phyloP scores from a whole-genome alignment of 345 rosid species.

The Turritis glabra region DNA sequence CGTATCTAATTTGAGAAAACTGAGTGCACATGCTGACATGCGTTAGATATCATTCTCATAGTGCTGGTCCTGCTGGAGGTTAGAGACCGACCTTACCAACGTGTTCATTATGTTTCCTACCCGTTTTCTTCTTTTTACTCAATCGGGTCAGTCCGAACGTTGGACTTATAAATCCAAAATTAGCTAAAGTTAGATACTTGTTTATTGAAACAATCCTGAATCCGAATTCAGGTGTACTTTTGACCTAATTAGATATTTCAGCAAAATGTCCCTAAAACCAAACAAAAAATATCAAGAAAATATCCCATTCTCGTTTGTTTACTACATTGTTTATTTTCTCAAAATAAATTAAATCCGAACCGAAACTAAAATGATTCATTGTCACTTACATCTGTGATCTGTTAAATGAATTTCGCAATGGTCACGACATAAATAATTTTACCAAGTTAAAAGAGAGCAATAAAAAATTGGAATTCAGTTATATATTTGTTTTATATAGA shows the following conservation, averaged over 20 bases:
- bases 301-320: conserved; percentile 2
- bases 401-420: neutral
- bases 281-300: conserved; percentile 3
- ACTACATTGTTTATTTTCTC: neutral
- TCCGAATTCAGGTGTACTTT: conserved; percentile 1
- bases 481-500: too few species aligned
- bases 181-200: conserved; percentile 26
- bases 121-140: conserved; percentile 12
- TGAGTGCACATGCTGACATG: conserved; percentile 10
- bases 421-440: too few species aligned
- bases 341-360: neutral
- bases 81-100: conserved; percentile 19
- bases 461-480: too few species aligned
- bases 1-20: neutral
- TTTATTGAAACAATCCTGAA: conserved; percentile 5
- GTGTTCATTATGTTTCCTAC: neutral
- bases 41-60: neutral
- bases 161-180: conserved; percentile 4
- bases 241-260: conserved; percentile 25
- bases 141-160: neutral
- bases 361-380: neutral
- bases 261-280: conserved; percentile 4
- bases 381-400: neutral
- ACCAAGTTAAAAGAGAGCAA: too few species aligned
- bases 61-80: neutral